Base-by-base conservation (phyloP, 495 filamentous ascomycete species). In the Penicillium subrubescens region DNA sequence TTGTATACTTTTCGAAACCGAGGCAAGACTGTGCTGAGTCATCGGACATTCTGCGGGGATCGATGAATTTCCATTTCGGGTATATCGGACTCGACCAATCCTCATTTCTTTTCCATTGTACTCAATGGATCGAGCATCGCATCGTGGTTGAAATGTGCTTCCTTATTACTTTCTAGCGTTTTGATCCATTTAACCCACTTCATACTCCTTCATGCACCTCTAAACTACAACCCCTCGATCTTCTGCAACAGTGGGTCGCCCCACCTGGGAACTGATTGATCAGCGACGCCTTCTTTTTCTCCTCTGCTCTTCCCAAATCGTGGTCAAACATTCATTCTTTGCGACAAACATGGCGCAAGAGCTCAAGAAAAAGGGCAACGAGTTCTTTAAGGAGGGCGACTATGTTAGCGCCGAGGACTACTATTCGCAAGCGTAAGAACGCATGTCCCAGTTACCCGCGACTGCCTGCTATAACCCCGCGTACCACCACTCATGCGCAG, bases 391-490 rank as follows among this genome's bases (percentile, higher is more conserved):
- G 68, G 73, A 77, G 10, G 88, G 88, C 66, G 89, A 97, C 68
- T 97, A 84, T 73, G 77, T 71, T 25, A 84, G 81, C 33, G 94
- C 94, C 34, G 93, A 97, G 67, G 83, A 85, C 23, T 79, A 87
- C 59, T 98, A 94, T 77, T 92, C 91, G 12, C 89, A 95, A 82
- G 94, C 94, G 91, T 93, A 81, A 75, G 87, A 76, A 27, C 39
- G 19, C 23, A 5, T 21, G 14, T 41, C 44, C 44, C 8, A 10
- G 4, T 48, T 23, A 19, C 44, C 19, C 12, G 44, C 44, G 19
- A 23, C 19, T 21, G 4, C 44, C 44, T 7, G 8, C 23, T 48
- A 23, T 10, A 46, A 10, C 43, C 44, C 44, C 44, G 44, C 44
- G 44, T 11, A 23, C 15, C 37, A 14, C 37, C 37, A 6, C 23